phyloP scores from a whole-genome alignment of 2,329 filamentous ascomycete genomes.

The Ophiocordyceps camponoti-saundersi region DNA sequence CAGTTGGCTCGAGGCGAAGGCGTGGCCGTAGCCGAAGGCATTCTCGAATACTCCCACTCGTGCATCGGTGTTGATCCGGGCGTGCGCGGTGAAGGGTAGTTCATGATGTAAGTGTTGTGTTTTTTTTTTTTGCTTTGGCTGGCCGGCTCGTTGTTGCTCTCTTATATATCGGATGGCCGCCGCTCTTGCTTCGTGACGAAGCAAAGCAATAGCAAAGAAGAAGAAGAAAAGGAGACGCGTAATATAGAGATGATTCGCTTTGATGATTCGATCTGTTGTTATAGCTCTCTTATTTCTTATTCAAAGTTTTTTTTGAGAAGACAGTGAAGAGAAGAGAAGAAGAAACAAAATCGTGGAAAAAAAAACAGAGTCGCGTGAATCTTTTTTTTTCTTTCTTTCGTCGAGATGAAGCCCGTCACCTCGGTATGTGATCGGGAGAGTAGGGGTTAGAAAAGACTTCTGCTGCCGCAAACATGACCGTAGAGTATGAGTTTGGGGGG shows the following conservation, averaged over 20 bases:
- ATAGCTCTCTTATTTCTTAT: too few relatives aligned
- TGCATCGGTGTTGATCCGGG: slow-evolving; percentile 29
- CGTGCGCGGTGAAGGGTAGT: slow-evolving; percentile 21
- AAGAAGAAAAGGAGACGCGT: neutral
- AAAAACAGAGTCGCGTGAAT: slow-evolving; percentile 7
- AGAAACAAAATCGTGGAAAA: too few relatives aligned
- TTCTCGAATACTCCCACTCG: slow-evolving; percentile 35
- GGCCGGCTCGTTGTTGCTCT: too few relatives aligned
- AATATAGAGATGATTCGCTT: too few relatives aligned
- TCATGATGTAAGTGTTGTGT: slow-evolving; percentile 12
- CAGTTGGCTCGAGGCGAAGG: slow-evolving; percentile 37
- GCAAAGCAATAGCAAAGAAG: neutral
- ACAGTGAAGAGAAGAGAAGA: too few relatives aligned
- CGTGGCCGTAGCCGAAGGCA: slow-evolving; percentile 37
- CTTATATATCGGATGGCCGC: too few relatives aligned
- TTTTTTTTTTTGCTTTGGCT: too few relatives aligned
- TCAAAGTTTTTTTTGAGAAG: too few relatives aligned
- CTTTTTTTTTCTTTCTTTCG: too few relatives aligned
- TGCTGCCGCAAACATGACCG: slow-evolving; percentile 39
- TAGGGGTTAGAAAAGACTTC: slow-evolving; percentile 35
- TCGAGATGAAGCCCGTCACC: slow-evolving; percentile 35
- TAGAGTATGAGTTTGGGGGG: slow-evolving; percentile 8
- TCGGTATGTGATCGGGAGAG: slow-evolving; percentile 44
- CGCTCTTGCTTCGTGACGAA: too few relatives aligned
- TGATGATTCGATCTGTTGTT: too few relatives aligned